phyloP scores from a whole-genome alignment of 2,329 filamentous ascomycete species.

The Penicillium sp. region DNA sequence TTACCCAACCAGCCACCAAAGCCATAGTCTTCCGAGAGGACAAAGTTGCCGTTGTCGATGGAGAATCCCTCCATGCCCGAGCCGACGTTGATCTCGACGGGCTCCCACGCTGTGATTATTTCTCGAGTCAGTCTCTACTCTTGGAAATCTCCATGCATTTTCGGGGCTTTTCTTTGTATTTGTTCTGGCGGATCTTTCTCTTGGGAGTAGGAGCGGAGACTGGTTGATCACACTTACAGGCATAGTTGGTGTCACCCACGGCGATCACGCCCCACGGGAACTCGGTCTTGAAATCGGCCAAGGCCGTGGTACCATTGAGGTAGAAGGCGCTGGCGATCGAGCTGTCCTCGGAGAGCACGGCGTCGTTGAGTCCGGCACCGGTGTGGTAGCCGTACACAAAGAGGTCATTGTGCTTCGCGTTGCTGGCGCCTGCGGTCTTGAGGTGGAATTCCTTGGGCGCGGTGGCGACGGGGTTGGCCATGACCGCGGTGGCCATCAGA shows the following conservation, averaged over 20 bases:
- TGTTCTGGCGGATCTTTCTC: no score
- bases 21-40: conserved; percentile 25
- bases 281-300: conserved; percentile 24
- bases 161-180: no score
- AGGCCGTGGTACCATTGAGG: conserved; percentile 30
- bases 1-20: conserved; percentile 39
- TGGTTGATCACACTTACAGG: conserved; percentile 22
- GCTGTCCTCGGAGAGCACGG: conserved; percentile 25
- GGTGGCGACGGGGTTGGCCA: conserved; percentile 23
- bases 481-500: conserved; percentile 23
- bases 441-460: conserved; percentile 28
- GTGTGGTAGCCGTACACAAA: conserved; percentile 37
- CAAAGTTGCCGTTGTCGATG: conserved; percentile 22
- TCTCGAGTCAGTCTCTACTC: no score
- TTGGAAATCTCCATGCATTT: no score
- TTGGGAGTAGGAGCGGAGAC: no score
- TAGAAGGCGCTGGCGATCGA: conserved; percentile 23
- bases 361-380: conserved; percentile 37
- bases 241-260: conserved; percentile 27
- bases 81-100: conserved; percentile 32
- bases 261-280: conserved; percentile 31
- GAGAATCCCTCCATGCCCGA: conserved; percentile 27
- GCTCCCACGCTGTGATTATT: conserved; percentile 28
- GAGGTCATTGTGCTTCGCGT: conserved; percentile 29
- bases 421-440: conserved; percentile 27